Evolutionary conservation across 257 asterid genomes (phyloP).

Genomic region (Solanum pennellii): DNA sequence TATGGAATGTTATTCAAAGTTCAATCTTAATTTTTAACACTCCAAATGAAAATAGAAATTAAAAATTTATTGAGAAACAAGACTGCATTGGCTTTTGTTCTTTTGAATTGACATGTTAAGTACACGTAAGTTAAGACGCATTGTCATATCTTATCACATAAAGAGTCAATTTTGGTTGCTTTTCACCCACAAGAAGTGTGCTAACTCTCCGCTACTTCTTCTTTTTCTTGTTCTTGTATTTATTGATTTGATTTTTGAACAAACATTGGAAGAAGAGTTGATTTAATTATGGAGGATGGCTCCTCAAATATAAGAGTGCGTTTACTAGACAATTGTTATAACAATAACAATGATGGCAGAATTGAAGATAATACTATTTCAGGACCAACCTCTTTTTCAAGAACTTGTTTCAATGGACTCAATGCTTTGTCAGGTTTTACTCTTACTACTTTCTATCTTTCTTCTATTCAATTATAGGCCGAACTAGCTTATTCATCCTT

Average conservation of each 20-base stretch:
- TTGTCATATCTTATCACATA: neutral
- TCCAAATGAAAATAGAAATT: too few relatives aligned
- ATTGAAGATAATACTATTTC: neutral
- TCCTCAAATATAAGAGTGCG: constrained; percentile 9
- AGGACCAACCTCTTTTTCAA: constrained; percentile 48
- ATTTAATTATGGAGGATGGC: constrained; percentile 10
- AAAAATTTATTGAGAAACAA: too few relatives aligned
- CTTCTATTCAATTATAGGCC: neutral
- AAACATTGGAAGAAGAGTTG: neutral
- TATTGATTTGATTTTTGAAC: neutral
- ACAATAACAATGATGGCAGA: neutral
- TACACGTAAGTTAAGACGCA: neutral
- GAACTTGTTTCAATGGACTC: constrained; percentile 83
- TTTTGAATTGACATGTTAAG: neutral
- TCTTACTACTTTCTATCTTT: neutral
- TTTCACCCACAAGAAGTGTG: neutral
- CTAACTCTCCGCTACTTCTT: neutral
- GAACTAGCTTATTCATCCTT: too few relatives aligned
- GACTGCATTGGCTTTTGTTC: neutral
- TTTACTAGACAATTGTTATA: neutral
- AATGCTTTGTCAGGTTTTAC: constrained; percentile 58
- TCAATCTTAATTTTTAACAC: too few relatives aligned
- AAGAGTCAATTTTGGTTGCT: neutral
- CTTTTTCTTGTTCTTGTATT: neutral
- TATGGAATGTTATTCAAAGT: too few relatives aligned